Evolutionary conservation across 192 early-diverging fungal species (phyloP), one percentile per base, ranked within the genome.

Genomic region (Phlyctochytrium arcticum): DNA sequence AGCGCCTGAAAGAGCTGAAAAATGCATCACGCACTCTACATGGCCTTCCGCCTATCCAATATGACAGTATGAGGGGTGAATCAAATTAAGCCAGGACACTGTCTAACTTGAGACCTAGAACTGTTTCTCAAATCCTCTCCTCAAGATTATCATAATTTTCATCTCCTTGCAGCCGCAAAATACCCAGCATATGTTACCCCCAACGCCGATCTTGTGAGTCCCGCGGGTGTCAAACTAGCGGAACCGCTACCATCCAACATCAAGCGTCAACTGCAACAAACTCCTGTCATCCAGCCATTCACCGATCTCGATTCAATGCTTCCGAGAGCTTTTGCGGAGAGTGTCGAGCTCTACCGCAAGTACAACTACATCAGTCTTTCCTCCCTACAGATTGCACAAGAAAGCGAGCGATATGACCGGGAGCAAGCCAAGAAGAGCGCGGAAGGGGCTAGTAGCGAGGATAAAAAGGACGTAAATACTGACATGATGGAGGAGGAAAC

Each of bases 101-200:
- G 15, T 7, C 9, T 21, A n/a, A n/a, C n/a, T 57, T 33, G 33
- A n/a, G n/a, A 17, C 5, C 36, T 46, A 71, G 71, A 59, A 19
- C 24, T 60, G 24, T 67, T 60, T 36, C 67, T 77, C 17, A 90
- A 90, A 70, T 71, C 84, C 0, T 78, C 79, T 2, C 88, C 89
- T 3, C 65, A 79, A 19, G 90, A 92, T 55, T 76, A 85, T 42
- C 69, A 81, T 30, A 64, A 68, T 7, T 86, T 86, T 54, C 77
- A 87, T 48, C 66, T 67, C 3, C 78, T 86, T 39, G 75, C 76
- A 34, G 75, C 78, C 1, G 59, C 74, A 68, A 82, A 83, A 68
- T 90, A 85, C 56, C 88, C 85, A 17, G 76, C 79, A 8, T 89
- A 81, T 73, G 74, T 70, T 56, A 76, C 71, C 36, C 75, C 73